phyloP scores from a whole-genome alignment of 1,284 basidiomycete species.

The Moniliophthora roreri region DNA sequence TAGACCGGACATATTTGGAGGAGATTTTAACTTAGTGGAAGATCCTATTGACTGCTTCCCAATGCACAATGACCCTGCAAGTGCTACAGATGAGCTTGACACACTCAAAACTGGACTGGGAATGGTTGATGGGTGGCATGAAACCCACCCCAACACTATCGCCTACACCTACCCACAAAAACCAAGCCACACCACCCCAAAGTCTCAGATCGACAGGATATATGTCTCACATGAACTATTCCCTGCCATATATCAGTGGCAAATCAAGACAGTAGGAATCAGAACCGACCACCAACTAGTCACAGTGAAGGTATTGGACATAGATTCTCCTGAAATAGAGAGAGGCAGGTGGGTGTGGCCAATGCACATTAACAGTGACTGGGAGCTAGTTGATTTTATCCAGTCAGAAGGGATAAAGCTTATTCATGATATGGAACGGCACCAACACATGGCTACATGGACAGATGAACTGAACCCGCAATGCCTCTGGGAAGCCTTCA shows the following conservation, averaged over 20 bases:
- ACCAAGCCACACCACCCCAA: background rate
- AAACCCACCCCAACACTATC: constrained; percentile 20
- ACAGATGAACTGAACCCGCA: constrained; percentile 12
- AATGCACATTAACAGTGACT: constrained; percentile 19
- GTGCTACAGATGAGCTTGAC: no score
- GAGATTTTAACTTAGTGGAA: constrained; percentile 21
- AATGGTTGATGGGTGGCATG: constrained; percentile 29
- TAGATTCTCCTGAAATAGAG: constrained; percentile 22
- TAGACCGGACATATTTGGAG: constrained; percentile 15
- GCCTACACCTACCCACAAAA: constrained; percentile 23
- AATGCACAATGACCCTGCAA: constrained; percentile 3
- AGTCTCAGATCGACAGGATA: constrained; percentile 31
- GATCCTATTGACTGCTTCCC: constrained; percentile 18
- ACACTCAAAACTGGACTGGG: constrained; percentile 17
- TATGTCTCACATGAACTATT: constrained; percentile 17
- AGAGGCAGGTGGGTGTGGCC: constrained; percentile 25
- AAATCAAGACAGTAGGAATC: constrained; percentile 12
- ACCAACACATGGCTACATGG: background rate
- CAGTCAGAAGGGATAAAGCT: constrained; percentile 6
- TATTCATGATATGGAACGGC: background rate
- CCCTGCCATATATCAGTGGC: constrained; percentile 15
- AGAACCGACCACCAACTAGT: constrained; percentile 23
- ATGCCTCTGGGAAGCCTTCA: constrained; percentile 6
- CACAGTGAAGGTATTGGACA: constrained; percentile 13
- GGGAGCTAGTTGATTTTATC: constrained; percentile 5